Percentiles rank a stretch among this genome's conserved stretches.
These are phyloP conservation scores for Apophysomyces ossiformis DNA, from an alignment of 371 early-diverging fungal genomes.

Conservation along the genomic window DNA sequence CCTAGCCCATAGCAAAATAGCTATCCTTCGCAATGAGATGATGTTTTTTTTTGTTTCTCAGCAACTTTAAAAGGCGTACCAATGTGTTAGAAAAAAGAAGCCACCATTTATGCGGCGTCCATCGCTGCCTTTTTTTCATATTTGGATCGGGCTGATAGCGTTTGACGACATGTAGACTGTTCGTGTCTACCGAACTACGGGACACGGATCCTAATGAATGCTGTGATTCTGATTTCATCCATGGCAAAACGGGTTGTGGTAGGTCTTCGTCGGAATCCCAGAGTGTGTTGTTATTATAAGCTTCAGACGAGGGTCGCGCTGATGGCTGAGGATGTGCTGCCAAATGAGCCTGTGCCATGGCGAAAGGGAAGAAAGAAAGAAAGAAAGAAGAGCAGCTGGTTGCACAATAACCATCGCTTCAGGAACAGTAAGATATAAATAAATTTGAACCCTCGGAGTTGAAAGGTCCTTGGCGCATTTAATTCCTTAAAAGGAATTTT, in stretches of 20 bases:
- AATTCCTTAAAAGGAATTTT: too few relatives aligned
- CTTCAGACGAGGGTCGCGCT: background rate
- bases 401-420: background rate
- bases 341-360: constrained; percentile 1
- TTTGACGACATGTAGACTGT: constrained; percentile 49
- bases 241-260: constrained; percentile 50
- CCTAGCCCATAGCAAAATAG: constrained; percentile 54
- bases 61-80: constrained; percentile 29
- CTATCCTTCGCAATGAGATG: constrained; percentile 23
- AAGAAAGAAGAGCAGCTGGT: background rate
- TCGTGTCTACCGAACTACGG: constrained; percentile 25
- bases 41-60: constrained; percentile 7
- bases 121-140: constrained; percentile 43
- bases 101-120: constrained; percentile 61
- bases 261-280: constrained; percentile 22
- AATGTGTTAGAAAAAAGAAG: constrained; percentile 56
- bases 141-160: constrained; percentile 34
- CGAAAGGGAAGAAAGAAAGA: background rate
- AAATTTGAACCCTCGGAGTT: background rate
- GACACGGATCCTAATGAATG: constrained; percentile 33
- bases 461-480: too few relatives aligned
- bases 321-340: background rate
- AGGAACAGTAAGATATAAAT: background rate
- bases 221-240: constrained; percentile 51
- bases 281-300: background rate